Percentiles rank a stretch among this genome's conserved stretches.
These are phyloP conservation scores for Phialophora chinensis DNA, from an alignment of 2,329 filamentous ascomycete species.

Conservation along the genomic window DNA sequence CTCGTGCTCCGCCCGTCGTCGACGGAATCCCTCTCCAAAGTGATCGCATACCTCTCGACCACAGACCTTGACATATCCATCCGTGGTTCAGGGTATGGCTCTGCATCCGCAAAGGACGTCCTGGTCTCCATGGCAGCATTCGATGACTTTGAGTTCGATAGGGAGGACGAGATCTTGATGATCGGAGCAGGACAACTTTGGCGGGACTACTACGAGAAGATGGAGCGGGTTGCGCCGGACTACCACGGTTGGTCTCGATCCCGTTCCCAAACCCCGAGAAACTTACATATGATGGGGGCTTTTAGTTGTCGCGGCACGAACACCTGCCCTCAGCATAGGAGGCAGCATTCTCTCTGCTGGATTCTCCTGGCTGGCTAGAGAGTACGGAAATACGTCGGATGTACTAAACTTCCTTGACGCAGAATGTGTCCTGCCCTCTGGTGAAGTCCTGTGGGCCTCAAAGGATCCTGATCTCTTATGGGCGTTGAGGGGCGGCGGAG, in stretches of 20 bases:
- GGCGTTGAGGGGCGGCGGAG: constrained; percentile 50
- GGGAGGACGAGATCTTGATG: constrained; percentile 41
- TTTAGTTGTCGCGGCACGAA: constrained; percentile 45
- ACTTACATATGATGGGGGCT: neutral
- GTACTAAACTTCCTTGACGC: constrained; percentile 50
- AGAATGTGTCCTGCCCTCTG: constrained; percentile 47
- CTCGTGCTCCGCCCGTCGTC: constrained; percentile 45
- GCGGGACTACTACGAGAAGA: constrained; percentile 46
- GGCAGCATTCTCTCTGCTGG: constrained; percentile 47
- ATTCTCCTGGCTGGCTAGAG: constrained; percentile 48
- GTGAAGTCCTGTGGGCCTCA: constrained; percentile 47
- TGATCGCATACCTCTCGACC: constrained; percentile 44
- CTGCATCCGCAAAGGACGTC: constrained; percentile 47
- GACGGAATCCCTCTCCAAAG: constrained; percentile 41
- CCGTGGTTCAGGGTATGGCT: constrained; percentile 46
- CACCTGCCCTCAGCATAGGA: constrained; percentile 48
- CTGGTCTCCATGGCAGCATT: constrained; percentile 48
- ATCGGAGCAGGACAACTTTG: constrained; percentile 49
- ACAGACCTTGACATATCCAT: constrained; percentile 47
- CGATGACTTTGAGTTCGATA: constrained; percentile 46
- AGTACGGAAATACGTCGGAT: constrained; percentile 49
- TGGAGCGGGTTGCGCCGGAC: constrained; percentile 45
- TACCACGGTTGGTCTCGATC: constrained; percentile 41
- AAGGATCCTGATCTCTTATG: constrained; percentile 50
- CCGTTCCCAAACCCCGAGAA: neutral